Conservation (phyloP, 768 basidiomycete species). For the Coprinopsis marcescibilis region DNA sequence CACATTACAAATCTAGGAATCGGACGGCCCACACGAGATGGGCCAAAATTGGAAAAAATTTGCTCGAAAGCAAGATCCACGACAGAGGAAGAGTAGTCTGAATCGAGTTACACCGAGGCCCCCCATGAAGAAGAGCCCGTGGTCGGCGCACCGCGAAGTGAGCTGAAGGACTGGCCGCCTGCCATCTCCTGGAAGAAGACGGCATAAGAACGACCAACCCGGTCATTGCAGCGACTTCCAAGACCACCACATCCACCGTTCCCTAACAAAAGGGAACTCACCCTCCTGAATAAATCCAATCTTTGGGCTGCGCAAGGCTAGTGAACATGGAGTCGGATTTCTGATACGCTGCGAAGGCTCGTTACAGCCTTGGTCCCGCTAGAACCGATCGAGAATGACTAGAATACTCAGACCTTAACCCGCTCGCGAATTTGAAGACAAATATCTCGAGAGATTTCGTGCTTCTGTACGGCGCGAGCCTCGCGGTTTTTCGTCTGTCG, state of each 20-base stretch:
- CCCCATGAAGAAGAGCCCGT: constrained; percentile 10
- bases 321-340: constrained; percentile 34
- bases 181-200: constrained; percentile 3
- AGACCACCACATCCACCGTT: constrained; percentile 26
- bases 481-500: constrained; percentile 56
- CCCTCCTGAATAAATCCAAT: constrained; percentile 32
- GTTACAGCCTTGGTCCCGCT: constrained; percentile 45
- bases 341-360: constrained; percentile 51
- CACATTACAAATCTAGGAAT: background rate
- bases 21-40: constrained; percentile 13
- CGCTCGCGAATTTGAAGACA: constrained; percentile 49
- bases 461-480: constrained; percentile 55
- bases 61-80: constrained; percentile 14
- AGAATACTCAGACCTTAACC: constrained; percentile 79
- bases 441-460: background rate
- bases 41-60: constrained; percentile 21
- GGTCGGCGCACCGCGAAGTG: constrained; percentile 55
- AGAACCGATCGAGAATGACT: constrained; percentile 59
- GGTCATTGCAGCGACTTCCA: constrained; percentile 56
- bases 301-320: constrained; percentile 25
- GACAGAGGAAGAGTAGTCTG: constrained; percentile 67
- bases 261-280: constrained; percentile 6
- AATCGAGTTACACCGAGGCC: constrained; percentile 44
- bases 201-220: constrained; percentile 28
- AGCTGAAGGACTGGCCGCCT: constrained; percentile 46